Base-by-base conservation (phyloP, 129 eudicot genomes). In the Lonicera japonica region DNA sequence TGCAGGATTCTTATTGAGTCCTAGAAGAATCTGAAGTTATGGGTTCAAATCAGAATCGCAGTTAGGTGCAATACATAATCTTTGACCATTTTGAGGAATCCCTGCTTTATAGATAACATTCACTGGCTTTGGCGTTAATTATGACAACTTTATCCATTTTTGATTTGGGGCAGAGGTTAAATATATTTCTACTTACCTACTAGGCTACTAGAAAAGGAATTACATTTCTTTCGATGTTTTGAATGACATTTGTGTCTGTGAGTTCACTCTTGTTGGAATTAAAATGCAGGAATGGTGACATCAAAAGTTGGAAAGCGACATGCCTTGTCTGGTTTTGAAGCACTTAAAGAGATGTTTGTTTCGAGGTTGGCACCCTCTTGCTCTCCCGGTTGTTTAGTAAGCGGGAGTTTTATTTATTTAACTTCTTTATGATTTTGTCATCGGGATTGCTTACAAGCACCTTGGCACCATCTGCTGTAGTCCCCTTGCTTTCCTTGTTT, bases 291-390 rank as follows among this genome's bases (percentile, higher is more conserved):
- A 47, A 94, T 94, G 99, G 96, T 94, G 64, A 85, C 95, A 21
- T 88, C 99, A 15, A 94, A 94, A 81, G 95, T 94, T 43, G 99
- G 99, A 25, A 94, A 94, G 69, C 95, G 99, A n/a, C 95, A 88
- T 77, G 91, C 99, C 12, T 82, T 94, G 59, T 70, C 95, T 0
- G 92, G 92, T 22, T 94, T 94, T 83, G 99, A 94, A 70, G 96
- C 96, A 20, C 57, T 94, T 53, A 88, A 94, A 73, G 99, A 94
- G 73, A 82, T 85, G 66, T 88, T 94, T 68, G 60, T 85, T 58
- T 82, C 88, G 58, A 88, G 95, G 96, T 84, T 56, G 46, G 73
- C 21, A 25, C 29, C 38, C 16, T 23, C 16, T 53, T 10, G 25
- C 45, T 48, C 43, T 54, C 52, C 41, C 12, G 34, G 58, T 55